Evolutionary conservation across 1,284 basidiomycete genomes (phyloP), one percentile per base, ranked within the genome.

Genomic region (Trichosporon inkin): DNA sequence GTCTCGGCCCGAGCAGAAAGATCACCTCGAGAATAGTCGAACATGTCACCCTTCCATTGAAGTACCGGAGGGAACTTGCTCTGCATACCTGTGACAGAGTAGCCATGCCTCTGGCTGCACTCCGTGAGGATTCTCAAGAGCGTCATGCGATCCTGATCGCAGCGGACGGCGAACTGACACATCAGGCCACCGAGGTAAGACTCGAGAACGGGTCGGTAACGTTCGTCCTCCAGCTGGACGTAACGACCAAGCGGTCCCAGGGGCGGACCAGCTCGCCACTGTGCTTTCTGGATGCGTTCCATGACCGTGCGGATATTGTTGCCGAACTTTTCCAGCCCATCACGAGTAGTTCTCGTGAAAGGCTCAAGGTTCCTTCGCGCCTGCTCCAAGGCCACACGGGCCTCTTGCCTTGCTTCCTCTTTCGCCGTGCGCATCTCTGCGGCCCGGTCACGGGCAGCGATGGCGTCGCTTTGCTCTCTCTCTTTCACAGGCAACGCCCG

Each of bases 171-270:
- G 73, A 90, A 99, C 1, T 86, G 83, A 32, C 82, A 84, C 78
- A 99, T 82, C 6, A 81, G 71, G 5, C 65, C 59, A 4, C 84
- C 85, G 3, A 99, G 80, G 66, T 88, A 82, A 16, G 80, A 80
- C 38, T 90, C 84, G 63, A 97, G 74, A 7, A 91, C 68, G 0
- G 79, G 77, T 0, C 84, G 85, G 85, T 90, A 99, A 34, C 74
- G 79, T 64, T 80, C 78, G 61, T 96, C 89, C 64, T 67, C 57
- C 3, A 93, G 84, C 68, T 87, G 88, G 66, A 99, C 87, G 71
- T 85, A 84, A 47, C 82, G 65, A 0, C 93, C 93, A n/a, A 98
- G 80, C 0, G 93, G 92, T 0, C 96, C 96, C 28, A 97, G 76
- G 0, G 95, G 94, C 16, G 72, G 78, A 37, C 86, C 82, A 10